Evolutionary conservation across 2,329 filamentous ascomycete genomes (phyloP).

Genomic region (Rhynchosporium secalis): DNA sequence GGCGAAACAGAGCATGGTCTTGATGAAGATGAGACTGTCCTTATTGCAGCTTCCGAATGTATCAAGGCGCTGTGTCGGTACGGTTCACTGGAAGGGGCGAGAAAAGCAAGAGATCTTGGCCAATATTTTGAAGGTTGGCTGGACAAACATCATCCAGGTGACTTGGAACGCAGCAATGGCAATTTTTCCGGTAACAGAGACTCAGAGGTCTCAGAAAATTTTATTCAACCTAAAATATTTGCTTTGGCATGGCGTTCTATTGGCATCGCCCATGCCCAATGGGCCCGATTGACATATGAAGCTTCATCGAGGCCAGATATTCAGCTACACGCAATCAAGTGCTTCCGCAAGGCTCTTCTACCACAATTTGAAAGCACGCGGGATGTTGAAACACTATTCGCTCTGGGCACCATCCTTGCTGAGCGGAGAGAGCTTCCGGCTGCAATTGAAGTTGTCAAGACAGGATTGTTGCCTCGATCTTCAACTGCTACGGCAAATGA

Average conservation of each 20-base stretch:
- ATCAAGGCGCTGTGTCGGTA: constrained; percentile 81
- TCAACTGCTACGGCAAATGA: constrained; percentile 38
- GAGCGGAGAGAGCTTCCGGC: constrained; percentile 79
- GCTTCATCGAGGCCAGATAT: constrained; percentile 68
- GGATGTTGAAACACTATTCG: constrained; percentile 77
- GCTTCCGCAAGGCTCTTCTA: constrained; percentile 71
- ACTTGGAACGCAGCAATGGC: constrained; percentile 25
- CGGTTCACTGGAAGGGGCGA: constrained; percentile 70
- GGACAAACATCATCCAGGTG: constrained; percentile 51
- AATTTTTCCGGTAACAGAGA: constrained; percentile 27
- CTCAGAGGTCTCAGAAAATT: constrained; percentile 26
- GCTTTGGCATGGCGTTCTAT: constrained; percentile 80
- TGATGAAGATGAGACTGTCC: constrained; percentile 74
- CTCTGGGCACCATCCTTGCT: constrained; percentile 79
- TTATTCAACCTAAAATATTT: constrained; percentile 60
- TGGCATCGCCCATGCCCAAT: constrained; percentile 82
- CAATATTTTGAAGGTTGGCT: constrained; percentile 74
- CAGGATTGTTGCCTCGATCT: constrained; percentile 63
- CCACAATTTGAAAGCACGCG: constrained; percentile 64
- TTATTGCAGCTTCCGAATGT: constrained; percentile 78
- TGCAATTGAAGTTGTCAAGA: constrained; percentile 81
- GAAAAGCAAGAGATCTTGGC: constrained; percentile 74
- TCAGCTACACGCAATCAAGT: constrained; percentile 74
- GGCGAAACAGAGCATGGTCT: constrained; percentile 69
- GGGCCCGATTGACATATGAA: constrained; percentile 80